These are phyloP conservation scores for Otatea glauca DNA, from an alignment of 176 grass and related monocot genomes.

Conservation along the genomic window DNA sequence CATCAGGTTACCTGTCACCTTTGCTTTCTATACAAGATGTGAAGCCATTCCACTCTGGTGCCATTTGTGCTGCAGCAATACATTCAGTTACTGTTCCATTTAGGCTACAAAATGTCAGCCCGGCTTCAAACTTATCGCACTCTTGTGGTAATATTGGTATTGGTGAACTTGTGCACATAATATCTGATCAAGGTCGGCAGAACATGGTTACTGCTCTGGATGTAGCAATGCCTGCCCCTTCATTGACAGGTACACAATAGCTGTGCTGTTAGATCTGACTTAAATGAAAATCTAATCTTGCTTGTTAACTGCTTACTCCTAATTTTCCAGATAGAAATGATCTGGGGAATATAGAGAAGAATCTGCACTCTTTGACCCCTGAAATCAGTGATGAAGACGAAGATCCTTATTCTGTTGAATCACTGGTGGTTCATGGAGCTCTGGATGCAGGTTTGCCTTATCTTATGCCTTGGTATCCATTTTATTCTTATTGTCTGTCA, in stretches of 20 bases:
- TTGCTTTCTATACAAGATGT: slow-evolving; percentile 71
- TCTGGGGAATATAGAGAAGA: slow-evolving; percentile 57
- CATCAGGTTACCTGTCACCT: slow-evolving; percentile 65
- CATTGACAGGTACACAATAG: slow-evolving; percentile 61
- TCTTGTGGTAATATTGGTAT: slow-evolving; percentile 66
- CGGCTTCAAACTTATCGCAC: slow-evolving; percentile 44
- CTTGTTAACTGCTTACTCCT: slow-evolving; percentile 17
- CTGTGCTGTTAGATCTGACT: neutral
- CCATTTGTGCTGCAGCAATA: slow-evolving; percentile 80
- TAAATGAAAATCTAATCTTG: neutral
- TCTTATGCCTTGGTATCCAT: slow-evolving; percentile 16
- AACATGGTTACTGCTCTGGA: slow-evolving; percentile 79
- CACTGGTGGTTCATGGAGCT: slow-evolving; percentile 71
- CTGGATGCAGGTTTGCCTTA: slow-evolving; percentile 65
- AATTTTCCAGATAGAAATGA: slow-evolving; percentile 51
- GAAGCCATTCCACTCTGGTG: slow-evolving; percentile 80
- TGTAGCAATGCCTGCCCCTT: slow-evolving; percentile 79
- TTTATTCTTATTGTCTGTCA: slow-evolving; percentile 6
- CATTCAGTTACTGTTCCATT: slow-evolving; percentile 78
- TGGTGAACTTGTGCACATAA: slow-evolving; percentile 70
- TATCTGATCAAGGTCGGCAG: slow-evolving; percentile 78
- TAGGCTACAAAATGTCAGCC: slow-evolving; percentile 51
- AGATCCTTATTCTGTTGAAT: slow-evolving; percentile 77
- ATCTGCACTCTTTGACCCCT: slow-evolving; percentile 63
- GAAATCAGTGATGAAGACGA: slow-evolving; percentile 69